A percentile compares a stretch with the other conserved stretches of the same genome.
These are phyloP conservation scores for Hyphopichia pseudoburtonii DNA, from an alignment of 1,139 yeast species.

Conservation along the genomic window DNA sequence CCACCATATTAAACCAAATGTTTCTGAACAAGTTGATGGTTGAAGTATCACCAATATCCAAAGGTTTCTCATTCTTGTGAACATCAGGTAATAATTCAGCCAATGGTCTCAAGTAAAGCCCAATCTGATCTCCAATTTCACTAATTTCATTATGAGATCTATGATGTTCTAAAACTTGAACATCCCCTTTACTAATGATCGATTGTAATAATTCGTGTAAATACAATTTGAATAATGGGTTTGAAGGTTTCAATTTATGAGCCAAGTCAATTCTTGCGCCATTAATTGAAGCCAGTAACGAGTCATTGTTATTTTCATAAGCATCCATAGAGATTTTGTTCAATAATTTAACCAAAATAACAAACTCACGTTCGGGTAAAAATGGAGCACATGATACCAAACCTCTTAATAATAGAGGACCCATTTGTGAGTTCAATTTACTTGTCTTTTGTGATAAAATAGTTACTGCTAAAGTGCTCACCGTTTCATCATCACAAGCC, in stretches of 20 bases:
- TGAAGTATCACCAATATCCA: slow-evolving; percentile 41
- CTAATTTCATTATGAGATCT: slow-evolving; percentile 78
- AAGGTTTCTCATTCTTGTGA: slow-evolving; percentile 36
- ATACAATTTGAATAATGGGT: slow-evolving; percentile 56
- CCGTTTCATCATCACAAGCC: slow-evolving; percentile 68
- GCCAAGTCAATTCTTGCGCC: slow-evolving; percentile 58
- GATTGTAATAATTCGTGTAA: slow-evolving; percentile 65
- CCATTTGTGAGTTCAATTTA: slow-evolving; percentile 38
- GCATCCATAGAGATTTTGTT: slow-evolving; percentile 39
- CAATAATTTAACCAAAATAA: slow-evolving; percentile 50
- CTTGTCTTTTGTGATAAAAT: slow-evolving; percentile 80
- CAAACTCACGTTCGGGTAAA: slow-evolving; percentile 60
- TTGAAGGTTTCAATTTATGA: slow-evolving; percentile 28
- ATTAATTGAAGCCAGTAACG: slow-evolving; percentile 35
- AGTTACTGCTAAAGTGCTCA: slow-evolving; percentile 79
- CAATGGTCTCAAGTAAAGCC: slow-evolving; percentile 66
- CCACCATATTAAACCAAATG: slow-evolving; percentile 92
- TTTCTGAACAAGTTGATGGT: slow-evolving; percentile 69
- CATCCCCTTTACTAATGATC: slow-evolving; percentile 80
- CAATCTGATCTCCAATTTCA: slow-evolving; percentile 74
- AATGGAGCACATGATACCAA: slow-evolving; percentile 58
- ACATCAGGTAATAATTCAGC: slow-evolving; percentile 70
- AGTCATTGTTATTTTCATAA: slow-evolving; percentile 29
- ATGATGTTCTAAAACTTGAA: slow-evolving; percentile 75
- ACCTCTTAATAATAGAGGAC: slow-evolving; percentile 51